Evolutionary conservation across 2,329 filamentous ascomycete genomes (phyloP).

Genomic region (Aureobasidium namibiae): DNA sequence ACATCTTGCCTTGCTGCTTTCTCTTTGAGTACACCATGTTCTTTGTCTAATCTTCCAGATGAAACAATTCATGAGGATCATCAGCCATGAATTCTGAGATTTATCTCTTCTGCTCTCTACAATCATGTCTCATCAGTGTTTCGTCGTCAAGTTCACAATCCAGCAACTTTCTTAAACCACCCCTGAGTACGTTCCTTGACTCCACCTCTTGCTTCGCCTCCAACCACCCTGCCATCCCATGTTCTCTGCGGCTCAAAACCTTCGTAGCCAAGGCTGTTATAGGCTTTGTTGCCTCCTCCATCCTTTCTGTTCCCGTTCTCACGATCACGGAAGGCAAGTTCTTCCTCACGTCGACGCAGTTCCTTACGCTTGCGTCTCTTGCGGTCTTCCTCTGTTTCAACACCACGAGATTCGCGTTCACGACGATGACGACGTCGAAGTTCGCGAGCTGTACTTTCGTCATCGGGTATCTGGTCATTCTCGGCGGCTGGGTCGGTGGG

Average conservation of each 20-base stretch:
- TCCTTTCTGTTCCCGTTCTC: constrained; percentile 23
- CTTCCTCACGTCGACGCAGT: constrained; percentile 17
- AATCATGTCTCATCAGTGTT: neutral
- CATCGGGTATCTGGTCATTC: constrained; percentile 18
- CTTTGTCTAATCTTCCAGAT: neutral
- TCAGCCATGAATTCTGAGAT: neutral
- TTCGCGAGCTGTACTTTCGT: constrained; percentile 23
- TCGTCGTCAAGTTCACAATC: constrained; percentile 15
- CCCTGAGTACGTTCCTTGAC: constrained; percentile 24
- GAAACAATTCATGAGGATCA: neutral
- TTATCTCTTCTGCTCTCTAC: neutral
- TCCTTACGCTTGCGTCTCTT: constrained; percentile 17
- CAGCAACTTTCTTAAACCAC: constrained; percentile 41
- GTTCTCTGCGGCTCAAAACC: constrained; percentile 28
- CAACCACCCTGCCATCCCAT: constrained; percentile 34
- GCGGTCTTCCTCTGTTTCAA: constrained; percentile 18
- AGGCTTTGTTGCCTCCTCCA: constrained; percentile 10
- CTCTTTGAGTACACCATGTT: neutral
- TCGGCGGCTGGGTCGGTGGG: constrained; percentile 20
- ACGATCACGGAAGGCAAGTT: constrained; percentile 20
- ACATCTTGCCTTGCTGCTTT: neutral
- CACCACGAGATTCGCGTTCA: constrained; percentile 17
- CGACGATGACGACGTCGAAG: constrained; percentile 20
- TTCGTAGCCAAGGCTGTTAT: constrained; percentile 24
- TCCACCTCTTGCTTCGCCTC: constrained; percentile 19